phyloP scores from a whole-genome alignment of 192 early-diverging fungal genomes.

The Geosiphon pyriformis region DNA sequence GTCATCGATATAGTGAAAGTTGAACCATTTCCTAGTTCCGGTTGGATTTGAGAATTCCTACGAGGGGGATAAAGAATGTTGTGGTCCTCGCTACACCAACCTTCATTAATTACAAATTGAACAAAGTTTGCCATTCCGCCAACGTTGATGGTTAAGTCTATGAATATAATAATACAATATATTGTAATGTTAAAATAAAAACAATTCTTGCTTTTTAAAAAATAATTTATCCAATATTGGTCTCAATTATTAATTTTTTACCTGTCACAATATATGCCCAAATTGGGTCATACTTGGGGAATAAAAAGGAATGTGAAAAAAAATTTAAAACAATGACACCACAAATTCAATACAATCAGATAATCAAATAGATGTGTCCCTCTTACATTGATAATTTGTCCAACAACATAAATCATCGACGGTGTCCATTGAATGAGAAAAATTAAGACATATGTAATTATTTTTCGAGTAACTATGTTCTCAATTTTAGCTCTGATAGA shows the following conservation, averaged over 20 bases:
- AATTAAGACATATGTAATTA: conserved; percentile 11
- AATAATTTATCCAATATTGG: not conserved
- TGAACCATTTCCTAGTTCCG: too few relatives aligned
- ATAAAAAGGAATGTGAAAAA: not conserved
- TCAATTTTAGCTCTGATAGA: not conserved
- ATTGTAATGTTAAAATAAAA: not conserved
- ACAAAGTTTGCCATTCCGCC: conserved; percentile 14
- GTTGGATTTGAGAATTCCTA: too few relatives aligned
- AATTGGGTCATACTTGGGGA: conserved; percentile 5
- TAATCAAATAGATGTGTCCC: not conserved
- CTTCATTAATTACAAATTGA: conserved; percentile 20
- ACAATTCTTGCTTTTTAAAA: not conserved
- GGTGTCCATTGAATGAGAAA: conserved; percentile 18
- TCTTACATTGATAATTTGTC: conserved; percentile 11
- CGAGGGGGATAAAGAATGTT: too few relatives aligned
- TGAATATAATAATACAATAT: too few relatives aligned
- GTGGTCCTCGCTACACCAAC: too few relatives aligned
- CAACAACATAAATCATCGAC: conserved; percentile 9
- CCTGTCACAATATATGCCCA: conserved; percentile 17
- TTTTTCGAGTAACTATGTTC: conserved; percentile 4
- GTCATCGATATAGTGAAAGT: too few relatives aligned
- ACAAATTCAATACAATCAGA: not conserved
- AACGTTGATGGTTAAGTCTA: conserved; percentile 3
- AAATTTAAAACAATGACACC: not conserved
- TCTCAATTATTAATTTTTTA: not conserved